phyloP scores from a whole-genome alignment of 208 protist species.

The Wallacemonas collosoma region DNA sequence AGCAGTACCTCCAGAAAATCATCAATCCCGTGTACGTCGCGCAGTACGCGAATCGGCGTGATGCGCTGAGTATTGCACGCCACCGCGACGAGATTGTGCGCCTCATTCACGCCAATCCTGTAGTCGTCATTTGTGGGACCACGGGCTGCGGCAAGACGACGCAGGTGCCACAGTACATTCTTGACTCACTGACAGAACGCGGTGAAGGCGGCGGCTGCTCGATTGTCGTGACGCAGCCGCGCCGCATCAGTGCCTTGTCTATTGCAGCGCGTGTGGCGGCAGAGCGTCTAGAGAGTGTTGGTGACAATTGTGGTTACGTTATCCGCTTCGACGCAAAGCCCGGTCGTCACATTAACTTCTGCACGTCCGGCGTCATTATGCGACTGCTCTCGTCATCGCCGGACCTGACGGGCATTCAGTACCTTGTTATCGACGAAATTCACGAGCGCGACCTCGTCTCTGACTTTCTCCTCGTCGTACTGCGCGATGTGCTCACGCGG shows the following conservation, averaged over 20 bases:
- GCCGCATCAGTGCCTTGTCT: conserved; percentile 97
- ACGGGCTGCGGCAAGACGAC: conserved; percentile 98
- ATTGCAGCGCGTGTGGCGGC: conserved; percentile 98
- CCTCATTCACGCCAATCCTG: conserved; percentile 63
- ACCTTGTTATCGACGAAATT: conserved; percentile 99
- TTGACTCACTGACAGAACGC: conserved; percentile 77
- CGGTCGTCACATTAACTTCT: conserved; percentile 97
- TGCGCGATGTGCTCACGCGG: conserved; percentile 83
- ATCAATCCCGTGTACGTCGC: conserved; percentile 60
- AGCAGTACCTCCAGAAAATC: conserved; percentile 41
- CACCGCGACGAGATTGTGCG: conserved; percentile 76
- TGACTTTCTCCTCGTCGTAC: conserved; percentile 98
- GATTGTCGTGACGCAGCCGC: conserved; percentile 97
- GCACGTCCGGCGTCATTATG: conserved; percentile 99
- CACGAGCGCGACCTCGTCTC: conserved; percentile 99
- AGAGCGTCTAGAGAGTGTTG: conserved; percentile 95
- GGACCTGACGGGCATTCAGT: conserved; percentile 89
- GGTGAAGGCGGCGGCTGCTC: conserved; percentile 63
- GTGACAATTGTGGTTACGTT: conserved; percentile 97
- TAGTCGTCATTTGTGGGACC: conserved; percentile 94
- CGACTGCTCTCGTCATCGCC: conserved; percentile 92
- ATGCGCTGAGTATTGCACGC: conserved; percentile 66
- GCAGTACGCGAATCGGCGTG: conserved; percentile 64
- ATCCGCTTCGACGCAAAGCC: conserved; percentile 97
- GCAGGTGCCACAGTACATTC: conserved; percentile 96